Base-by-base conservation (phyloP, 768 basidiomycete genomes). In the Hericium coralloides region DNA sequence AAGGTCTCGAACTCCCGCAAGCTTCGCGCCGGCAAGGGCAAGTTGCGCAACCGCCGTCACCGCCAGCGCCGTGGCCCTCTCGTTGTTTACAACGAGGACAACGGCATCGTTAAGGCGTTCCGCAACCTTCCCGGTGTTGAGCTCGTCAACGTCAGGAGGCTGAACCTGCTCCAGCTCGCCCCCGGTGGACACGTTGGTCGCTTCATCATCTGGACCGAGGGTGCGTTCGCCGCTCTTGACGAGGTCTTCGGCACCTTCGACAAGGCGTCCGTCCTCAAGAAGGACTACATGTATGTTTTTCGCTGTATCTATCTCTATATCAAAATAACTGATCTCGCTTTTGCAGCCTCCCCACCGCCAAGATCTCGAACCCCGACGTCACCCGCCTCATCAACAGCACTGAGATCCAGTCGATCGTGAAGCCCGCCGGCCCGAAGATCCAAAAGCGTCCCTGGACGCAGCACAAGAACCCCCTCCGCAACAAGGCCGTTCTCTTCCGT, bases 131-230 rank as follows among this genome's bases (percentile, higher is more conserved):
- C 97, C 60, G 97, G 97, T 76, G 95, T 98, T 65, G 97, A 98
- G 78, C 78, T 95, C 54, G 92, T 90, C 75, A 95, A 91, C 71
- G 97, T 99, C 65, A 82, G 85, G 72, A 76, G 90, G 53, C 79
- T 99, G 66, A 99, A 99, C 79, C 84, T 99, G 67, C 92, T 99
- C 71, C 94, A 98, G 76, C 92, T 99, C 71, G 97, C 97, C 15
- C 97, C 97, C 51, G 97, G 97, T 84, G 97, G 97, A 63, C 97
- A 99, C 71, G 85, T 99, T 59, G 97, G 97, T 60, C 92, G 97
- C 61, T 99, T 99, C 78, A 80, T 98, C 72, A 95, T 99, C 80
- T 99, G 97, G 97, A 98, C 97, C 60, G 89, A 95, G 77, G 80
- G 80, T 66, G 97, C 97, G 25, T 97, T 98, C 72, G 80, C 75